A percentile compares a stretch with the other conserved stretches of the same genome.
phyloP scores from a whole-genome alignment of 2,329 filamentous ascomycete genomes.

The Verruconis gallopava region DNA sequence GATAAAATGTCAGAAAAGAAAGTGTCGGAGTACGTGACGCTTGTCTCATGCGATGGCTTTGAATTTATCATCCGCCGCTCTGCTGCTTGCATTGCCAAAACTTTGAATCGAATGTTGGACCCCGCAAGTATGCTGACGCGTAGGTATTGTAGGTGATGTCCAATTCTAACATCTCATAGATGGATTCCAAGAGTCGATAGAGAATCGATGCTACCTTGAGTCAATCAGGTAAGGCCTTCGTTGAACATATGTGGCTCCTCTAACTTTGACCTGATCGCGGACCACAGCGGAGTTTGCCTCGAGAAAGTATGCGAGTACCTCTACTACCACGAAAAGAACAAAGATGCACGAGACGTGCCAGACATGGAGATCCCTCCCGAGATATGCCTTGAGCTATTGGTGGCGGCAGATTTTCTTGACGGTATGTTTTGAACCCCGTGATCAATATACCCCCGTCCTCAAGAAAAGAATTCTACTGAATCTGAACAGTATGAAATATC shows the following conservation, averaged over 20 bases:
- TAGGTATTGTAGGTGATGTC: no score
- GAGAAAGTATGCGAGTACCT: constrained; percentile 77
- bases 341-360: constrained; percentile 56
- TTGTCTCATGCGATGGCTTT: constrained; percentile 62
- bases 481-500: no score
- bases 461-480: no score
- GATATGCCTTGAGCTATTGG: constrained; percentile 62
- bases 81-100: constrained; percentile 54
- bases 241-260: neutral
- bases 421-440: no score
- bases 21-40: constrained; percentile 55
- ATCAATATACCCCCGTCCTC: no score
- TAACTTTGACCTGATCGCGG: constrained; percentile 33
- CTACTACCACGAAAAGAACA: constrained; percentile 67
- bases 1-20: neutral
- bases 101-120: constrained; percentile 64
- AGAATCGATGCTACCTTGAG: constrained; percentile 52
- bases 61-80: constrained; percentile 65
- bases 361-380: constrained; percentile 74
- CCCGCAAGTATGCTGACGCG: constrained; percentile 43
- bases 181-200: constrained; percentile 51
- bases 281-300: constrained; percentile 52
- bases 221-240: constrained; percentile 51
- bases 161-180: constrained; percentile 27
- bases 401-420: constrained; percentile 66